phyloP scores from a whole-genome alignment of 2,329 filamentous ascomycete genomes.

The Fusarium musae region DNA sequence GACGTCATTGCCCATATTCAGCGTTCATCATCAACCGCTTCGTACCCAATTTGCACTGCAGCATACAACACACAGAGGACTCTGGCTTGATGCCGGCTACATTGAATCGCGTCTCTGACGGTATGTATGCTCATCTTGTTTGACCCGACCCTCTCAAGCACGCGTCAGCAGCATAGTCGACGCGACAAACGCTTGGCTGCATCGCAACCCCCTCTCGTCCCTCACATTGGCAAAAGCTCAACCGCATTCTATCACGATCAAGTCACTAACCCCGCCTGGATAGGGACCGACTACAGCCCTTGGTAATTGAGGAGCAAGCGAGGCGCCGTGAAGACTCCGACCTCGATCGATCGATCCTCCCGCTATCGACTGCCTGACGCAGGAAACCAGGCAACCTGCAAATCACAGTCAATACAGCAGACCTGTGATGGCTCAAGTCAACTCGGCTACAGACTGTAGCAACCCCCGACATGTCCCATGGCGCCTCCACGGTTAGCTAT shows the following conservation, averaged over 20 bases:
- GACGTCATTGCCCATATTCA: background rate
- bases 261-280: fast-evolving
- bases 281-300: constrained; percentile 24
- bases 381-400: background rate
- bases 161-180: background rate
- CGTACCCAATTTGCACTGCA: background rate
- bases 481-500: fast-evolving
- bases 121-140: background rate
- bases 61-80: background rate
- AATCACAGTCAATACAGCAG: constrained; percentile 42
- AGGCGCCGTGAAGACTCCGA: constrained; percentile 45
- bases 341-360: constrained; percentile 49
- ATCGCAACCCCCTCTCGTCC: too few species aligned
- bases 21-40: background rate
- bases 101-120: fast-evolving
- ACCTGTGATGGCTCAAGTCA: constrained; percentile 23
- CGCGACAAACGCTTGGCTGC: background rate
- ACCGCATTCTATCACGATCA: background rate
- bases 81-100: too few species aligned
- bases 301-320: constrained; percentile 50
- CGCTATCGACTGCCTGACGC: constrained; percentile 10
- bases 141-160: fast-evolving
- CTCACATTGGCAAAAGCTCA: background rate
- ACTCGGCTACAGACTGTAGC: background rate
- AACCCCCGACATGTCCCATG: background rate